Evolutionary conservation across 495 filamentous ascomycete species (phyloP).

Genomic region (Aspergillus biplanus): DNA sequence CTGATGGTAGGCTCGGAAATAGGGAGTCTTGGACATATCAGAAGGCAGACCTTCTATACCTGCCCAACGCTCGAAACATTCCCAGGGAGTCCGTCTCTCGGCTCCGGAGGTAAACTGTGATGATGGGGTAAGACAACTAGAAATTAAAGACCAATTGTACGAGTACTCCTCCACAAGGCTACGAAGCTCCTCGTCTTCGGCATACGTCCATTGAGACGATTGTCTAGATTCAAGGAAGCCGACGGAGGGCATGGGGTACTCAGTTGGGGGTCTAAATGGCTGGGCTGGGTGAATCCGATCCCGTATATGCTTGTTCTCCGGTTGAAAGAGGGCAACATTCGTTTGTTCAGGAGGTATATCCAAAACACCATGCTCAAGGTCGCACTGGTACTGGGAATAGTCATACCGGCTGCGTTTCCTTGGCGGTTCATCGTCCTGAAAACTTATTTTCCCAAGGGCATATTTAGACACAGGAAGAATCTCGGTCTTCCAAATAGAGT

Average conservation of each 20-base stretch:
- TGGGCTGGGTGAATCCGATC: constrained; percentile 92
- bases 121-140: constrained; percentile 71
- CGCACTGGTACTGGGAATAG: constrained; percentile 68
- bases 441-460: constrained; percentile 75
- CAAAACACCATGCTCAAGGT: constrained; percentile 55
- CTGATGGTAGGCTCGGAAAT: constrained; percentile 82
- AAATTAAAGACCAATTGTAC: constrained; percentile 96
- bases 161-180: constrained; percentile 85
- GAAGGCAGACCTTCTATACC: constrained; percentile 83
- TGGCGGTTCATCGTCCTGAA: constrained; percentile 66
- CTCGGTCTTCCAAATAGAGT: constrained; percentile 72
- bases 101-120: constrained; percentile 79
- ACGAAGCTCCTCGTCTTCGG: constrained; percentile 88
- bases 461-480: constrained; percentile 88
- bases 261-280: constrained; percentile 89
- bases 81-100: constrained; percentile 94
- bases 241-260: constrained; percentile 84
- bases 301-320: constrained; percentile 86
- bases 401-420: constrained; percentile 79
- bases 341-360: constrained; percentile 70
- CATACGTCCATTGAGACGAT: constrained; percentile 86
- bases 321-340: constrained; percentile 83
- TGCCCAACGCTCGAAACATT: constrained; percentile 97
- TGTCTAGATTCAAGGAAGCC: constrained; percentile 84
- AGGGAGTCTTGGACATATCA: constrained; percentile 91